Evolutionary conservation across 148 eudicot species (phyloP).

Genomic region (Polygonum maritimum): DNA sequence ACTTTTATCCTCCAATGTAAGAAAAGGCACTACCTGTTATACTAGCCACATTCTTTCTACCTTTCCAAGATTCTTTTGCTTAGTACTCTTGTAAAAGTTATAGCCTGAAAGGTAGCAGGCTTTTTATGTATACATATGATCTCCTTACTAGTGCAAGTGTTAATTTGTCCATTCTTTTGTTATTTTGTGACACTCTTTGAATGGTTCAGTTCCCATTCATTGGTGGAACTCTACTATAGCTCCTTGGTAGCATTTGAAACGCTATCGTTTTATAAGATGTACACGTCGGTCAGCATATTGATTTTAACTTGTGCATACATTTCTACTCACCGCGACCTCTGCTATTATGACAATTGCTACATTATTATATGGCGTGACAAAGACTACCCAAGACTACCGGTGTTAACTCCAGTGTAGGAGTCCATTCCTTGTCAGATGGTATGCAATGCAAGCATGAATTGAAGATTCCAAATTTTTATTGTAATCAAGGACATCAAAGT

Average conservation of each 20-base stretch:
- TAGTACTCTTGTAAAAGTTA: not conserved
- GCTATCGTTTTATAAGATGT: too few relatives aligned
- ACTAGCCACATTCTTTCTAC: not conserved
- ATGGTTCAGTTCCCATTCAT: too few relatives aligned
- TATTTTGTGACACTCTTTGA: not conserved
- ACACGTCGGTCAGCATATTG: too few relatives aligned
- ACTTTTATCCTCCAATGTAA: constrained; percentile 87
- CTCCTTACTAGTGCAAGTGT: not conserved
- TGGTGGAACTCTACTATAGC: too few relatives aligned
- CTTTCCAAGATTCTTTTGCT: not conserved
- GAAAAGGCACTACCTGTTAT: not conserved
- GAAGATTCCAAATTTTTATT: not conserved
- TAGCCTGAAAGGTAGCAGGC: not conserved
- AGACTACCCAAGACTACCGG: too few relatives aligned
- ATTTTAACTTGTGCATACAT: too few relatives aligned
- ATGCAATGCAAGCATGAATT: not conserved
- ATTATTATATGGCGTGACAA: too few relatives aligned
- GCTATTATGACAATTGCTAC: too few relatives aligned
- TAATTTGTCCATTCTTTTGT: not conserved
- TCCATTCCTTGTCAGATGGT: not conserved
- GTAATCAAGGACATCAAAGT: not conserved
- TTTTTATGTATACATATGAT: not conserved
- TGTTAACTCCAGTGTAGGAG: too few relatives aligned
- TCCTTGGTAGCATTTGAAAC: too few relatives aligned
- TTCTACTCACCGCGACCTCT: too few relatives aligned